Evolutionary conservation across 2,329 filamentous ascomycete genomes (phyloP), one percentile per base, ranked within the genome.

Genomic region (Alternaria ethzedia): DNA sequence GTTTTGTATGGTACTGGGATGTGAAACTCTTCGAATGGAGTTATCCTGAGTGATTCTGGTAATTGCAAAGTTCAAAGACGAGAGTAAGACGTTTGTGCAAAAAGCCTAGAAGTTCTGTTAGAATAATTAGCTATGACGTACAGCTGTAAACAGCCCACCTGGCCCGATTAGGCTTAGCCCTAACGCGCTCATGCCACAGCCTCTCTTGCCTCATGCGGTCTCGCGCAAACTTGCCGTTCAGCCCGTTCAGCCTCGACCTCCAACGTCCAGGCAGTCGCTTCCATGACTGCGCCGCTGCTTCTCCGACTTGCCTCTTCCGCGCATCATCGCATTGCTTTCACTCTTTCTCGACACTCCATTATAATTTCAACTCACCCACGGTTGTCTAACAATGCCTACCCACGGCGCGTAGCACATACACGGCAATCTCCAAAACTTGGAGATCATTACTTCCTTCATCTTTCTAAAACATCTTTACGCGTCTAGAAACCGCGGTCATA

Each of bases 131-230:
- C 52, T 63, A 65, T 65, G 63, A 65, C 63, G 60, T 65, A 65
- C 63, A 21, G 25, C 23, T 61, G 65, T 70, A 68, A 66, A 68
- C 57, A 61, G 36, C 28, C 47, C 30, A 57, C 43, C 56, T 55
- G n/a, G 47, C 61, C 45, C 26, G 20, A 58, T 54, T 17, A 12
- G 58, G 63, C 45, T 61, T 63, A 63, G 57, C 7, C 20, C 8
- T 20, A 5, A 36, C 49, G 30, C 30, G 49, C 30, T 52, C 49
- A 8, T 36, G 52, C 52, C 49, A 51, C 28, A 51, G 32, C 25
- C 21, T 51, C 49, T 51, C 28, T 21, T 41, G 49, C 30, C 28
- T n/a, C 30, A 25, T 52, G 5, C 17, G 49, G 49, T 20, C 26
- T 51, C 26, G 47, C 20, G 49, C 28, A 36, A 41, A 52, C 17